phyloP scores from a whole-genome alignment of 768 basidiomycete species.

The Heimioporus sp. region DNA sequence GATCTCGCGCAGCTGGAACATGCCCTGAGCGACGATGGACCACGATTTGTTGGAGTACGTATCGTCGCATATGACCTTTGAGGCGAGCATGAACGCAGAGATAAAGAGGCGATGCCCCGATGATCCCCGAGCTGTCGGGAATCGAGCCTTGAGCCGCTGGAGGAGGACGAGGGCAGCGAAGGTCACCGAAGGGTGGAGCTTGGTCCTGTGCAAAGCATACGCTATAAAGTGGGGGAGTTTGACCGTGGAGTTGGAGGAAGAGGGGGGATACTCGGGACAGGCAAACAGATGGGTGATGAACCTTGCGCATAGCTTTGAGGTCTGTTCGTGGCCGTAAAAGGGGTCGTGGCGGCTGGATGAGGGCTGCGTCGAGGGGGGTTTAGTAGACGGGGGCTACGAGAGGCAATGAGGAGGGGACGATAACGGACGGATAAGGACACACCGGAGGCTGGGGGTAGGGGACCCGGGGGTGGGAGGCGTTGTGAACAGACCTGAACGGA shows the following conservation, averaged over 20 bases:
- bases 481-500: conserved; percentile 18
- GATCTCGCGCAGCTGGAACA: conserved; percentile 75
- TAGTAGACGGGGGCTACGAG: conserved; percentile 11
- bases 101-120: conserved; percentile 72
- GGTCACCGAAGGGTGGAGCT: conserved; percentile 53
- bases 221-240: conserved; percentile 61
- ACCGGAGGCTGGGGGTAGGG: conserved; percentile 28
- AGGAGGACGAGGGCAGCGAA: conserved; percentile 46
- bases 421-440: neutral
- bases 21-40: conserved; percentile 85
- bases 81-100: conserved; percentile 71
- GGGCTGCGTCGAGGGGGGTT: conserved; percentile 32
- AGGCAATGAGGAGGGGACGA: neutral
- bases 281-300: conserved; percentile 86
- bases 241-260: conserved; percentile 27
- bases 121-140: conserved; percentile 73
- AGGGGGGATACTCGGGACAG: conserved; percentile 78
- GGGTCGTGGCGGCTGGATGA: conserved; percentile 20
- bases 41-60: conserved; percentile 93
- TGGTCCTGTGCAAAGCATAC: conserved; percentile 65
- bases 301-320: conserved; percentile 65
- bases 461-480: conserved; percentile 24
- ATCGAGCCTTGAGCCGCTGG: conserved; percentile 64
- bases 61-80: conserved; percentile 88
- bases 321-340: conserved; percentile 63